A percentile compares a stretch with the other conserved stretches of the same genome.
These are phyloP conservation scores for Chimonanthus salicifolius DNA, from an alignment of 164 flowering plant genomes.

Conservation along the genomic window DNA sequence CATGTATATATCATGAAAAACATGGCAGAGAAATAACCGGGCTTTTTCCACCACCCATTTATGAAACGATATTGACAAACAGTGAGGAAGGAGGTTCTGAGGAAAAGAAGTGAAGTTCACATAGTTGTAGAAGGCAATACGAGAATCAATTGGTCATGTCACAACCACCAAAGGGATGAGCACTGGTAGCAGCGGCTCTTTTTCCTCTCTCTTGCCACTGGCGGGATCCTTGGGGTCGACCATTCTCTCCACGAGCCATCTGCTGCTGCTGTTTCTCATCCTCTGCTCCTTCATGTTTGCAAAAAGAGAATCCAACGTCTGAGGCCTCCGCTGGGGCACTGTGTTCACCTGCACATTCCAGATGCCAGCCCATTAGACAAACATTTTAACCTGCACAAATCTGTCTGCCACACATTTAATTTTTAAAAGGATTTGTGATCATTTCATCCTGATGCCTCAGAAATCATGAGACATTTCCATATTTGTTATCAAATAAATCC, in stretches of 20 bases:
- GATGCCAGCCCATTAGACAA: neutral
- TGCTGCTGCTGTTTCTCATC: conserved; percentile 38
- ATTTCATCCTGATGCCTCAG: too few relatives aligned
- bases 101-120: too few relatives aligned
- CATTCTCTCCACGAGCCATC: conserved; percentile 11
- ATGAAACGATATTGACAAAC: too few relatives aligned
- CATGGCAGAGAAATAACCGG: too few relatives aligned
- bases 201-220: conserved; percentile 28
- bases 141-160: too few relatives aligned
- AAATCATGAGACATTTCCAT: too few relatives aligned
- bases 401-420: neutral
- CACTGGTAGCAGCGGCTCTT: neutral
- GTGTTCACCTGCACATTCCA: conserved; percentile 11
- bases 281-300: conserved; percentile 91
- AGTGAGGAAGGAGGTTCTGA: too few relatives aligned
- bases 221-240: neutral
- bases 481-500: too few relatives aligned
- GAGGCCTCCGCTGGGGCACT: conserved; percentile 47
- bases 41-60: too few relatives aligned
- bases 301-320: conserved; percentile 68
- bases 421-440: too few relatives aligned
- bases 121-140: too few relatives aligned
- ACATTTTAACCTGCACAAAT: neutral
- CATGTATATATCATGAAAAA: too few relatives aligned
- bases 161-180: neutral